Evolutionary conservation across 1,284 basidiomycete genomes (phyloP).

Genomic region (Papiliotrema fonsecae): DNA sequence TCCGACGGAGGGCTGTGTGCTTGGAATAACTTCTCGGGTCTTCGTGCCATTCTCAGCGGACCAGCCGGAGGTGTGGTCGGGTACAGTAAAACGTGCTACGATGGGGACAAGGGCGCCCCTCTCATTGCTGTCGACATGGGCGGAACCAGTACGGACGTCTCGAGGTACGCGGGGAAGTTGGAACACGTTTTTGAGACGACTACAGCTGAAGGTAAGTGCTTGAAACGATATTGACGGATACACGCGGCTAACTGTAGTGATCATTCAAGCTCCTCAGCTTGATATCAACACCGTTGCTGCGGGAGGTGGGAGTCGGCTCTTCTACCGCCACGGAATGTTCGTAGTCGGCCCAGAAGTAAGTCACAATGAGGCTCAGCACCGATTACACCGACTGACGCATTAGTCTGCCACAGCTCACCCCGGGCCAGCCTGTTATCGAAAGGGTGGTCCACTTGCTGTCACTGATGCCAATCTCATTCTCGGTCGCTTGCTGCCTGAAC

Average conservation of each 20-base stretch:
- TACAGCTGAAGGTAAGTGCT: conserved; percentile 59
- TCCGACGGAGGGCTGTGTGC: conserved; percentile 48
- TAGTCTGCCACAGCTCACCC: conserved; percentile 35
- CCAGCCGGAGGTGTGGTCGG: conserved; percentile 55
- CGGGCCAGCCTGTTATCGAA: conserved; percentile 45
- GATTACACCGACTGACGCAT: conserved; percentile 14
- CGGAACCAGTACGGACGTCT: conserved; percentile 53
- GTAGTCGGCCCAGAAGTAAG: conserved; percentile 27
- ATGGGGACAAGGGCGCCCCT: conserved; percentile 25
- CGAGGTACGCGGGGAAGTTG: conserved; percentile 43
- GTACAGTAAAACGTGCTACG: conserved; percentile 43
- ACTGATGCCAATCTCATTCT: conserved; percentile 49
- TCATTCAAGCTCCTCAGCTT: conserved; percentile 28
- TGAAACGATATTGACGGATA: background rate
- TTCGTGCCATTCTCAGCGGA: conserved; percentile 43
- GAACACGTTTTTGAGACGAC: conserved; percentile 56
- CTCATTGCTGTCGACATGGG: conserved; percentile 55
- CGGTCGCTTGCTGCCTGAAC: conserved; percentile 36
- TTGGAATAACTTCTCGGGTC: conserved; percentile 33
- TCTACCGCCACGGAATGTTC: conserved; percentile 43
- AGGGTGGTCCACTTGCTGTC: conserved; percentile 46
- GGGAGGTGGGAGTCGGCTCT: conserved; percentile 44
- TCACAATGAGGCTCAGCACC: background rate
- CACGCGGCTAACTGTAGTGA: conserved; percentile 9
- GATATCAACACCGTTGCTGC: conserved; percentile 46